These are phyloP conservation scores for Phytophthora gonapodyides DNA, from an alignment of 352 stramenopile species.

Conservation along the genomic window DNA sequence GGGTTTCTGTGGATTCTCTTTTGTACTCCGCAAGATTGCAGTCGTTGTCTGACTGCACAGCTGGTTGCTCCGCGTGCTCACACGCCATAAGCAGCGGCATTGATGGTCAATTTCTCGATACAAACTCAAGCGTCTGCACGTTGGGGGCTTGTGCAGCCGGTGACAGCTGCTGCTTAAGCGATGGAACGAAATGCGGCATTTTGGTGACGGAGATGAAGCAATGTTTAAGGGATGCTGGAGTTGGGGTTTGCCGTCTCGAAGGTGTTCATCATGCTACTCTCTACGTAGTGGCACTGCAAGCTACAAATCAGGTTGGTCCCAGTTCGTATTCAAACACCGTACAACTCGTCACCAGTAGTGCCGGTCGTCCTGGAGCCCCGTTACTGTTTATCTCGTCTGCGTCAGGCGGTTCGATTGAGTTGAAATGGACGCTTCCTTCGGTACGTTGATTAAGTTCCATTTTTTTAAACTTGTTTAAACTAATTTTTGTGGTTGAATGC, in stretches of 20 bases:
- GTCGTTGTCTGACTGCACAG: slow-evolving; percentile 15
- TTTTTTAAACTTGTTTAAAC: background rate
- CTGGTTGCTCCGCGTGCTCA: slow-evolving; percentile 34
- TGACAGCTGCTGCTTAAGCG: slow-evolving; percentile 28
- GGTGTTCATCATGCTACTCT: slow-evolving; percentile 36
- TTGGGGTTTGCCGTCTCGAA: slow-evolving; percentile 25
- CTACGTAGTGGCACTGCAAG: slow-evolving; percentile 37
- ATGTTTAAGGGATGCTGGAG: slow-evolving; percentile 12
- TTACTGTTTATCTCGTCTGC: slow-evolving; percentile 21
- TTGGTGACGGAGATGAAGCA: slow-evolving; percentile 5
- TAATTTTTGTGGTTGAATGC: background rate
- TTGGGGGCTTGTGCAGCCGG: slow-evolving; percentile 7
- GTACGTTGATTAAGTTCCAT: slow-evolving; percentile 25
- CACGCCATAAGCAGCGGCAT: slow-evolving; percentile 9
- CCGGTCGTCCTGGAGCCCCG: slow-evolving; percentile 33
- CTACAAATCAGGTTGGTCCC: slow-evolving; percentile 43
- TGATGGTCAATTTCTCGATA: background rate
- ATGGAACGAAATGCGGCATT: slow-evolving; percentile 31
- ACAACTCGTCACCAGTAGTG: slow-evolving; percentile 19
- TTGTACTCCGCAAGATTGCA: slow-evolving; percentile 29
- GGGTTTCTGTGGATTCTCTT: slow-evolving; percentile 24
- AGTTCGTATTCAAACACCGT: slow-evolving; percentile 30
- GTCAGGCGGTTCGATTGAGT: slow-evolving; percentile 40
- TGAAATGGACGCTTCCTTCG: slow-evolving; percentile 41
- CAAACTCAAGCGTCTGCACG: slow-evolving; percentile 11